Conservation (phyloP, 192 early-diverging fungal species). For the Phycomyces nitens region DNA sequence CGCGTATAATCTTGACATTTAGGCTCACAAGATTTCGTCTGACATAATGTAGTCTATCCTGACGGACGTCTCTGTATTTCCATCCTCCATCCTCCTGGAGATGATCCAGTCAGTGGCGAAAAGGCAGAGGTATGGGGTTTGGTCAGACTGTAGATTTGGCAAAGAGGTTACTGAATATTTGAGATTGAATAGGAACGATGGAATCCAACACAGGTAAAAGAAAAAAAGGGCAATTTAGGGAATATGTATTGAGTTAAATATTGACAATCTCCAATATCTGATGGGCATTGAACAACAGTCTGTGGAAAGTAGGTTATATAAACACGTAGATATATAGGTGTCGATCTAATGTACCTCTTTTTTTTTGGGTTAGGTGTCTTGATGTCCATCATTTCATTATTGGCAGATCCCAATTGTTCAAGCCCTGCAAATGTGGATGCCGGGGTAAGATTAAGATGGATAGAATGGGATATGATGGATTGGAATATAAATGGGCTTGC, state of each 20-base stretch:
- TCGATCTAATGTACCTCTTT: no score
- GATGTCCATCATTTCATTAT: constrained; percentile 44
- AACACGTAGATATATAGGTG: no score
- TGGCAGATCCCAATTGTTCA: constrained; percentile 48
- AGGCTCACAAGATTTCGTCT: no score
- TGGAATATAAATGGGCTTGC: no score
- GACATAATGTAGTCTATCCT: constrained; percentile 67
- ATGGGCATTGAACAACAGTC: constrained; percentile 31
- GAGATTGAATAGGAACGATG: constrained; percentile 60
- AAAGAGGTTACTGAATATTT: neutral
- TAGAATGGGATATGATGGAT: no score
- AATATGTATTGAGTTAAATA: no score
- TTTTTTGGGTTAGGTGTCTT: constrained; percentile 39
- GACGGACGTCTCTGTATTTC: constrained; percentile 95
- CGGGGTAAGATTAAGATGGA: constrained; percentile 31
- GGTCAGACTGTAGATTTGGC: neutral
- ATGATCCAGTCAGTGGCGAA: constrained; percentile 85
- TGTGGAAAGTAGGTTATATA: constrained; percentile 43
- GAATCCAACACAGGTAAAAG: constrained; percentile 70
- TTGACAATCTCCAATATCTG: no score
- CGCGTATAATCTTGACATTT: no score
- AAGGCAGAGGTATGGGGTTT: constrained; percentile 48
- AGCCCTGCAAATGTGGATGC: constrained; percentile 56
- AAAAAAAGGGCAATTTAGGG: constrained; percentile 1
- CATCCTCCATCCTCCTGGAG: constrained; percentile 91